phyloP scores from a whole-genome alignment of 2,329 filamentous ascomycete genomes.

The Sclerotinia nivalis region DNA sequence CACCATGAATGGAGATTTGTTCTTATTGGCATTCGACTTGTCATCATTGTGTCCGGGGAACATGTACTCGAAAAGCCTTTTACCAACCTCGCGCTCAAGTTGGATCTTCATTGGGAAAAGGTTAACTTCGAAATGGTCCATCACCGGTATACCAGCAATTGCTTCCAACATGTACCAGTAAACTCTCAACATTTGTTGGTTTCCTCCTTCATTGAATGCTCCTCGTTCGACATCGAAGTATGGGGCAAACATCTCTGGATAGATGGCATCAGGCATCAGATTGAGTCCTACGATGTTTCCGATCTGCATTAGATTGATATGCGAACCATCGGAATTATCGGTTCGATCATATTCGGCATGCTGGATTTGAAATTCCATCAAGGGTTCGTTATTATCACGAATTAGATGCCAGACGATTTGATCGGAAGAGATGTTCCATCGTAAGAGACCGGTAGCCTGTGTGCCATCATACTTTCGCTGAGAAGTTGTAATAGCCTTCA shows the following conservation, averaged over 20 bases:
- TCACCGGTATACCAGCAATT: constrained; percentile 94
- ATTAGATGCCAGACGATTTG: constrained; percentile 98
- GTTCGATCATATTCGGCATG: constrained; percentile 92
- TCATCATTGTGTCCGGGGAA: constrained; percentile 73
- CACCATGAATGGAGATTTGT: constrained; percentile 62
- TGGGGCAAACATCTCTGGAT: constrained; percentile 93
- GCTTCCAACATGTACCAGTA: constrained; percentile 99
- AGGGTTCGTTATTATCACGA: constrained; percentile 78
- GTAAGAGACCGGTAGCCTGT: constrained; percentile 75
- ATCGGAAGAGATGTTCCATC: constrained; percentile 90
- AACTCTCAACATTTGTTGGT: constrained; percentile 84
- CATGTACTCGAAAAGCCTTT: constrained; percentile 94
- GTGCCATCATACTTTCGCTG: constrained; percentile 81
- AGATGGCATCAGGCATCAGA: constrained; percentile 83
- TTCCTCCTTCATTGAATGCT: constrained; percentile 54
- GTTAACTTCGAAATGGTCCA: constrained; percentile 95
- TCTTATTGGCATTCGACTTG: constrained; percentile 47
- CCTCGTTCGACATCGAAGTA: constrained; percentile 70
- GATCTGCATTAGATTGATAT: constrained; percentile 88
- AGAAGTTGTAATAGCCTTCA: constrained; percentile 98
- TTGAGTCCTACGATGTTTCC: constrained; percentile 88
- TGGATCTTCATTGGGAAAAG: constrained; percentile 92
- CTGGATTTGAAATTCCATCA: constrained; percentile 90
- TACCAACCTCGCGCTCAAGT: constrained; percentile 87
- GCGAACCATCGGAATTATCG: constrained; percentile 95